Percentiles rank a stretch among this genome's conserved stretches.
Conservation (phyloP, 169 alveolate genomes). For the Fabrea salina region DNA sequence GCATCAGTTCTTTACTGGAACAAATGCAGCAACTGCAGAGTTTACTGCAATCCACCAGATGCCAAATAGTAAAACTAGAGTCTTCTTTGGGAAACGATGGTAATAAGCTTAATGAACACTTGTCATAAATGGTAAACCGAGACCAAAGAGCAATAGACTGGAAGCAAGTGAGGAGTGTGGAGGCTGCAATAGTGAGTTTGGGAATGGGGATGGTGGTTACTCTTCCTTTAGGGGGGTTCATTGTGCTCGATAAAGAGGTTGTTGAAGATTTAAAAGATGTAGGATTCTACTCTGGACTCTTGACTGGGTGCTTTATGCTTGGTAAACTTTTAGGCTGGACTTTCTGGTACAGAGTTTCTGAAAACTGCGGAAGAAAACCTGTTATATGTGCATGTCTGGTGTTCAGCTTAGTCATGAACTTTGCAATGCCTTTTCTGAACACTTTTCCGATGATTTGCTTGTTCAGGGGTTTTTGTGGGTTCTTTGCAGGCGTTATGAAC, state of each 20-base stretch:
- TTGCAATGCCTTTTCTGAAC: background rate
- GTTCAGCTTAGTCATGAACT: background rate
- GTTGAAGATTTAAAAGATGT: background rate
- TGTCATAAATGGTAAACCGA: too few species aligned
- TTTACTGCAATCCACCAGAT: background rate
- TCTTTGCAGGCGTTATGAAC: too few species aligned
- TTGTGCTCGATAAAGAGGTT: background rate
- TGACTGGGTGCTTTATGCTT: background rate
- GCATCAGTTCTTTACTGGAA: background rate
- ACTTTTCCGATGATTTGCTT: background rate
- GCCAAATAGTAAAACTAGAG: constrained; percentile 6
- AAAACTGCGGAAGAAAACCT: background rate
- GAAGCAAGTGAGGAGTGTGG: background rate
- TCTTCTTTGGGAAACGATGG: background rate
- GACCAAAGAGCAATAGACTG: too few species aligned
- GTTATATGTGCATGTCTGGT: background rate
- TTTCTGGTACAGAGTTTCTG: background rate
- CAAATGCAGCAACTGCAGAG: constrained; percentile 5
- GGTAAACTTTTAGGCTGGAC: background rate
- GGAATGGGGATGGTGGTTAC: background rate
- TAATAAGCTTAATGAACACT: too few species aligned
- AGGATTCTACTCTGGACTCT: background rate
- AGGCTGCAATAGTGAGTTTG: background rate
- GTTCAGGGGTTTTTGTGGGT: background rate
- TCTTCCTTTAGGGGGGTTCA: background rate